Evolutionary conservation across 2,329 filamentous ascomycete genomes (phyloP).

Genomic region (Pseudonectria buxi): DNA sequence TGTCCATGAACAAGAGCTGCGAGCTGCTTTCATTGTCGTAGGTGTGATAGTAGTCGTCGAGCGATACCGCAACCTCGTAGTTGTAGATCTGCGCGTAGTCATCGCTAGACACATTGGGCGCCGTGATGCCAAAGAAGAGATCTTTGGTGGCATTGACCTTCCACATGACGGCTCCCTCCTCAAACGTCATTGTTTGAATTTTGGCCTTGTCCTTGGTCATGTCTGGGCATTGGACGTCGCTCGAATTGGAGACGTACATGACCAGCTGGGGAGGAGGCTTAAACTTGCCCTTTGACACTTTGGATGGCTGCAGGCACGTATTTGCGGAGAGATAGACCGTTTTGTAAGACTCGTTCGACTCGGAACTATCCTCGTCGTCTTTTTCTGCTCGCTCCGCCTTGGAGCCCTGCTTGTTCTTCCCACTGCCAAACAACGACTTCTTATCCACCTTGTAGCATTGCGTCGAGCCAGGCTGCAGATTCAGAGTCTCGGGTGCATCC

Average conservation of each 20-base stretch:
- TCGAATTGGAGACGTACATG: slow-evolving; percentile 64
- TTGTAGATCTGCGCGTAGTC: slow-evolving; percentile 63
- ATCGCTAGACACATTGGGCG: slow-evolving; percentile 52
- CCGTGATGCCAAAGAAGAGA: slow-evolving; percentile 70
- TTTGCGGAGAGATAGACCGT: slow-evolving; percentile 78
- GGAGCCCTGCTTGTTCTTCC: slow-evolving; percentile 1
- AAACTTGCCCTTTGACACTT: slow-evolving; percentile 16
- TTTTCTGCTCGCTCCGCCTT: slow-evolving; percentile 3
- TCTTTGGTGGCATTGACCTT: slow-evolving; percentile 55
- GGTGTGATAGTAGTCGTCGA: slow-evolving; percentile 68
- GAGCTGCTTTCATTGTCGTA: slow-evolving; percentile 40
- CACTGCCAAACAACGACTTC: slow-evolving; percentile 20
- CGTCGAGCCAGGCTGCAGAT: slow-evolving; percentile 56
- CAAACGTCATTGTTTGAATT: slow-evolving; percentile 40
- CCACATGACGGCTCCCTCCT: slow-evolving; percentile 63
- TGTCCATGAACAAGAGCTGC: slow-evolving; percentile 74
- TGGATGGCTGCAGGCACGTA: slow-evolving; percentile 70
- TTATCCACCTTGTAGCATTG: slow-evolving; percentile 36
- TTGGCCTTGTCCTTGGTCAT: slow-evolving; percentile 14
- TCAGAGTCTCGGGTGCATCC: slow-evolving; percentile 54
- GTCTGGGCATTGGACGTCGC: slow-evolving; percentile 23
- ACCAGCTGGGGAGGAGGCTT: slow-evolving; percentile 60
- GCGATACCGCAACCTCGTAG: slow-evolving; percentile 75
- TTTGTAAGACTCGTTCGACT: slow-evolving; percentile 25
- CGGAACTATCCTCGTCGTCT: slow-evolving; percentile 12